phyloP scores from a whole-genome alignment of 805 yeast genomes.

The Candida sphagnicola region DNA sequence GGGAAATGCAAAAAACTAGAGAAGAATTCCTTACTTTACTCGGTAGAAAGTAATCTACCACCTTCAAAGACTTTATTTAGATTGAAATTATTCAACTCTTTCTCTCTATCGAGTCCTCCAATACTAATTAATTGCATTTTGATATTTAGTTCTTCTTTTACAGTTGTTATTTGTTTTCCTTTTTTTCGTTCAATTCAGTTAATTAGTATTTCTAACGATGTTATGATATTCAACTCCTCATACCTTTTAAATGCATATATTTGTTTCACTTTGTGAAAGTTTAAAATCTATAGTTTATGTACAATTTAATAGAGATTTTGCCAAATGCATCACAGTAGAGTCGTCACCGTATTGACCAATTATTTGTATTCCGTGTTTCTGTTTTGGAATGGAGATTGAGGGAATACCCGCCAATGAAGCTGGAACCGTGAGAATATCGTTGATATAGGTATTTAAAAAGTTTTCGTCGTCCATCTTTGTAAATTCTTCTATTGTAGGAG shows the following conservation, averaged over 20 bases:
- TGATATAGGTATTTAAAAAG: slow-evolving; percentile 62
- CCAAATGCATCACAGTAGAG: slow-evolving; percentile 45
- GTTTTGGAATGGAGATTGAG: slow-evolving; percentile 69
- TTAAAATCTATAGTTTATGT: slow-evolving; percentile 1
- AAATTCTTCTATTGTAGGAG: slow-evolving; percentile 52
- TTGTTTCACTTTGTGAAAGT: neutral
- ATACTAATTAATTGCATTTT: neutral
- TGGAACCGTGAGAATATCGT: slow-evolving; percentile 86
- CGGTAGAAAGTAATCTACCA: slow-evolving; percentile 45
- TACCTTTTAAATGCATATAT: slow-evolving; percentile 7
- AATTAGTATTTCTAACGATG: slow-evolving; percentile 12
- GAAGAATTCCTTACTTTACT: slow-evolving; percentile 88
- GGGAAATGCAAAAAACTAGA: slow-evolving; percentile 90
- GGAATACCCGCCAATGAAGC: slow-evolving; percentile 92
- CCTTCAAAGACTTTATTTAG: slow-evolving; percentile 14
- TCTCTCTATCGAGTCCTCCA: slow-evolving; percentile 15
- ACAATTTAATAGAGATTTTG: slow-evolving; percentile 10
- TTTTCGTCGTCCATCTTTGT: slow-evolving; percentile 27
- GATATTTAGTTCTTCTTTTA: neutral
- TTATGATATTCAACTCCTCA: slow-evolving; percentile 34
- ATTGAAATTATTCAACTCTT: slow-evolving; percentile 28
- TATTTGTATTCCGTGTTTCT: slow-evolving; percentile 66
- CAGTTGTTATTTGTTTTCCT: neutral
- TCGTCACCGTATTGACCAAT: slow-evolving; percentile 89
- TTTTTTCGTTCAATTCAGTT: neutral